Evolutionary conservation across 106 monocot species (phyloP).

Genomic region (Hemerocallis citrina): DNA sequence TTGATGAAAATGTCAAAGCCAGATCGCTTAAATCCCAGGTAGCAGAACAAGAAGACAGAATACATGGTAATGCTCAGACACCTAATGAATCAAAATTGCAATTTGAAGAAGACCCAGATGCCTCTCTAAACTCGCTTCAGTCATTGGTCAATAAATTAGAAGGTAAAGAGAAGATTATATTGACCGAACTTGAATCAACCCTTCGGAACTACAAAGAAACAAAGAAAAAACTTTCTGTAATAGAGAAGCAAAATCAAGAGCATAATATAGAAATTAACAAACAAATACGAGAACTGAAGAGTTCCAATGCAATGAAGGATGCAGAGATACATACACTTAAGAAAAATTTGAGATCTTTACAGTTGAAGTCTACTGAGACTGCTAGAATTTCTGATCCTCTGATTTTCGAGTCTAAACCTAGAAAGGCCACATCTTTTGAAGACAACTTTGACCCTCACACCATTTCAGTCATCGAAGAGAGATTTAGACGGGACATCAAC

Average conservation of each 20-base stretch:
- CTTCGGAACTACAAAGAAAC: slow-evolving; percentile 60
- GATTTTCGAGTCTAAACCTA: background rate
- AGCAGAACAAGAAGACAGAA: background rate
- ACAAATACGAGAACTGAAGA: slow-evolving; percentile 41
- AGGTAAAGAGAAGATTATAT: slow-evolving; percentile 51
- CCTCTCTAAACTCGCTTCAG: slow-evolving; percentile 15
- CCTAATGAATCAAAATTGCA: background rate
- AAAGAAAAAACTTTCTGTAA: slow-evolving; percentile 39
- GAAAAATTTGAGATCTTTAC: slow-evolving; percentile 29
- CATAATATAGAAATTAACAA: slow-evolving; percentile 30
- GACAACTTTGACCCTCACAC: slow-evolving; percentile 1
- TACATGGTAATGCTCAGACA: background rate
- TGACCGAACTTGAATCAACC: slow-evolving; percentile 61
- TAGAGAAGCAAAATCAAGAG: slow-evolving; percentile 30
- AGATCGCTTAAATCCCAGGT: background rate
- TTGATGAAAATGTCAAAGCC: too few relatives aligned
- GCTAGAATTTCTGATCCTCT: background rate
- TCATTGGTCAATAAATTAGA: slow-evolving; percentile 42
- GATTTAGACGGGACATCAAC: slow-evolving; percentile 69
- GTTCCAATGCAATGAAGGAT: slow-evolving; percentile 45
- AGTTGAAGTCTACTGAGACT: slow-evolving; percentile 11
- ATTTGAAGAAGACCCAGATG: slow-evolving; percentile 28
- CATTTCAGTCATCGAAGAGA: slow-evolving; percentile 38
- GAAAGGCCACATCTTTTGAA: slow-evolving; percentile 5
- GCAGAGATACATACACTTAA: slow-evolving; percentile 56